phyloP scores from a whole-genome alignment of 176 grass and related monocot species.

The Juncus inflexus region DNA sequence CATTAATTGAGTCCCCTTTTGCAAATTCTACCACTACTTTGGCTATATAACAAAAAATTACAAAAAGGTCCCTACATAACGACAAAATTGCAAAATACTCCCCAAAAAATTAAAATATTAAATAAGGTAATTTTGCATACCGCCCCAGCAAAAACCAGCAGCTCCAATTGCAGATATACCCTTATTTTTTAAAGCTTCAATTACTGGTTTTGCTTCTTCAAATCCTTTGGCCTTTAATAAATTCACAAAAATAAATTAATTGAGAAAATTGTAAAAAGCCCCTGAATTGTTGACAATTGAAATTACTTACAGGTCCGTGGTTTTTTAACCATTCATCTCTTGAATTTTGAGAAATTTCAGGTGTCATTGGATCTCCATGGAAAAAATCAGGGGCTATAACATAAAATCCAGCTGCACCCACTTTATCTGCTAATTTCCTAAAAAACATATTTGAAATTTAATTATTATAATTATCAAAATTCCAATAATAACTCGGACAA shows the following conservation, averaged over 20 bases:
- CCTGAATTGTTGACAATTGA: neutral
- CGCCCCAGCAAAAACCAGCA: slow-evolving; percentile 39
- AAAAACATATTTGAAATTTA: neutral
- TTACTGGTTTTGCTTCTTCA: slow-evolving; percentile 32
- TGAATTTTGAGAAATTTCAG: slow-evolving; percentile 14
- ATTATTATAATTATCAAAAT: too few species aligned
- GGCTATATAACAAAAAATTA: slow-evolving; percentile 11
- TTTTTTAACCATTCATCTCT: slow-evolving; percentile 3
- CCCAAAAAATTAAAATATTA: slow-evolving; percentile 1
- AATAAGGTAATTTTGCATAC: neutral
- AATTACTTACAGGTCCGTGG: slow-evolving; percentile 17
- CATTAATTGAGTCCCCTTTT: slow-evolving; percentile 33
- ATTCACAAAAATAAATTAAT: too few species aligned
- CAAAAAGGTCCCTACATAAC: neutral
- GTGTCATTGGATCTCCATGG: slow-evolving; percentile 28
- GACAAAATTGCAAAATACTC: neutral
- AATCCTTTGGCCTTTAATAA: slow-evolving; percentile 19
- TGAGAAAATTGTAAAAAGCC: neutral
- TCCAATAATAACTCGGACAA: neutral
- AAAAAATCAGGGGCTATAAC: slow-evolving; percentile 34
- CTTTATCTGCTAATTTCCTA: slow-evolving; percentile 37
- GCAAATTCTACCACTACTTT: slow-evolving; percentile 37
- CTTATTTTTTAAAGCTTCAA: slow-evolving; percentile 27
- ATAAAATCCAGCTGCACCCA: slow-evolving; percentile 31
- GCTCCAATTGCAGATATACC: slow-evolving; percentile 27